phyloP scores from a whole-genome alignment of 2,329 filamentous ascomycete species.

The Dryadomyces quercivorus region DNA sequence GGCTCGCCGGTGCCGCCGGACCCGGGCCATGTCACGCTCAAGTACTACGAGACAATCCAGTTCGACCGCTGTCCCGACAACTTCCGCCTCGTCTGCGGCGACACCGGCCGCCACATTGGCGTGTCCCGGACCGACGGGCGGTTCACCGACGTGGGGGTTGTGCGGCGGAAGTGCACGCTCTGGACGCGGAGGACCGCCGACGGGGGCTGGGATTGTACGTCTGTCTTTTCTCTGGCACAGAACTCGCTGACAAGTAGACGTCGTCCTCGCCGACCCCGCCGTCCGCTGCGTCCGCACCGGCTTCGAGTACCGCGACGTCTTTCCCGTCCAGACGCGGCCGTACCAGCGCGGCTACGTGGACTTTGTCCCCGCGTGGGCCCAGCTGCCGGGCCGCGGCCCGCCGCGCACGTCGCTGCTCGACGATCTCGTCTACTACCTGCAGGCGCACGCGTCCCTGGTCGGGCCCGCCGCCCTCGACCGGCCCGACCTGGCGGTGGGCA shows the following conservation, averaged over 20 bases:
- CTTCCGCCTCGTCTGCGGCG: constrained; percentile 14
- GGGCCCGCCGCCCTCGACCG: constrained; percentile 5
- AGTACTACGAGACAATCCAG: constrained; percentile 14
- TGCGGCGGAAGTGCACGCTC: constrained; percentile 13
- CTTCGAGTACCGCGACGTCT: constrained; percentile 8
- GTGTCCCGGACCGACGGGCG: constrained; percentile 11
- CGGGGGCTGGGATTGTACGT: constrained; percentile 15
- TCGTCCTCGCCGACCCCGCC: constrained; percentile 15
- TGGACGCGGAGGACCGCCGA: constrained; percentile 11
- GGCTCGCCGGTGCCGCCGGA: background rate
- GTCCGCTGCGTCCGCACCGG: constrained; percentile 12
- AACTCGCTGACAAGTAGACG: too few relatives aligned
- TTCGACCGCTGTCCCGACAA: constrained; percentile 11
- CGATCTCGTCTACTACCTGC: constrained; percentile 16
- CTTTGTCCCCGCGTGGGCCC: constrained; percentile 14
- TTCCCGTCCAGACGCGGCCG: constrained; percentile 10
- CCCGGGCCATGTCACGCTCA: constrained; percentile 11
- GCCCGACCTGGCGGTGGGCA: constrained; percentile 8
- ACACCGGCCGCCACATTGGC: constrained; percentile 15
- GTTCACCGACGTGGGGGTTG: constrained; percentile 13
- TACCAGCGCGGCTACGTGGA: constrained; percentile 17
- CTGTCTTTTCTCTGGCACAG: too few relatives aligned
- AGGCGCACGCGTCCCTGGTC: constrained; percentile 8
- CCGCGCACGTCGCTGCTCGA: constrained; percentile 13
- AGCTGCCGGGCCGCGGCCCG: constrained; percentile 9